Base-by-base conservation (phyloP, 768 basidiomycete genomes). In the Suillus placidus region DNA sequence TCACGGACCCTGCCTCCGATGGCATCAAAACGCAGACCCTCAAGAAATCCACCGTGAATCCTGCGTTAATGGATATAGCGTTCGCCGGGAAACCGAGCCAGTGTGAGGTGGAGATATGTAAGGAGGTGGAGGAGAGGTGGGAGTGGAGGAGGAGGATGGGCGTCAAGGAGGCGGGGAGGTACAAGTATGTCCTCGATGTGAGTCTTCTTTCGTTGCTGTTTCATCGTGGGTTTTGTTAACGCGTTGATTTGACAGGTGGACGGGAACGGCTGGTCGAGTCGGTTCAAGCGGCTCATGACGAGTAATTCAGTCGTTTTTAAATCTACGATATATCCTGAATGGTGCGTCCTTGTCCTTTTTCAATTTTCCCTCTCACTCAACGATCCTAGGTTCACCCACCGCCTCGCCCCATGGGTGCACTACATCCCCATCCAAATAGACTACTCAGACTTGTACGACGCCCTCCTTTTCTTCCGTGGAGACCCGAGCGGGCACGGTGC, bases 391-490 rank as follows among this genome's bases (percentile, higher is more conserved):
- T 87, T 76, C 68, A 76, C 79, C 23, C 84, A 85, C 65, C 81
- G 85, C 4, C 76, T 86, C 61, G 81, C 80, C 45, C 85, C 87
- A 6, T 89, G 88, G 88, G 78, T 89, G 8, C 88, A 89, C 72
- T 90, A 90, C 72, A 80, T 90, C 1, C 88, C 89, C 3, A 78
- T 90, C 9, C 82, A 85, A 68, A 68, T 87, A 10, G 87, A 89
- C 71, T 80, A 87, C 16, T 84, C 84, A 0, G 88, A 91, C 72
- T 75, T 91, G 3, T 84, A 88, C 73, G 90, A 90, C 70, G 78
- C 85, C 16, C 79, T 90, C 65, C 72, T 86, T 0, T 93, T 93
- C 80, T 91, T 91, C 77, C 83, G 85, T 0, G 89, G 90, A 0
- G 83, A 84, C 67, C 81, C 80, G 9, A 79, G 84, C 62, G 86